A percentile compares a stretch with the other conserved stretches of the same genome.
phyloP scores from a whole-genome alignment of 805 yeast species.

The Starmerella sirachaensis region DNA sequence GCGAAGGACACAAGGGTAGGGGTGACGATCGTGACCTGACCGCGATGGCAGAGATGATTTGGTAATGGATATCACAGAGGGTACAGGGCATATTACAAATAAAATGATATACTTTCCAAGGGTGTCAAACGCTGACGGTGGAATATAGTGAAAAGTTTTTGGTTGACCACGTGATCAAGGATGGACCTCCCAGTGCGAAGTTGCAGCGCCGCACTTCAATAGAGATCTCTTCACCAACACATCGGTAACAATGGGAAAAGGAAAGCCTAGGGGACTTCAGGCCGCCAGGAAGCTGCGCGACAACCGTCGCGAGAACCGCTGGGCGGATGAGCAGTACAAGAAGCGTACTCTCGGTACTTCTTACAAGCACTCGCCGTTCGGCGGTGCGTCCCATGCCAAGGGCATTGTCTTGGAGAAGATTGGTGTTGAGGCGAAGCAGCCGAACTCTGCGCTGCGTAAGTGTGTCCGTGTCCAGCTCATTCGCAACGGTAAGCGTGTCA shows the following conservation, averaged over 20 bases:
- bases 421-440: constrained; percentile 99
- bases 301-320: constrained; percentile 99
- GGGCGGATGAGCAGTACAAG: constrained; percentile 99
- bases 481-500: constrained; percentile 99
- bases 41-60: no score
- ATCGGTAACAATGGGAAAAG: constrained; percentile 76
- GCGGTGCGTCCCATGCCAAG: constrained; percentile 99
- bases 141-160: no score
- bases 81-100: no score
- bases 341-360: constrained; percentile 99
- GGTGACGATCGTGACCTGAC: no score
- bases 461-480: constrained; percentile 99
- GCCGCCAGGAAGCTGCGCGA: constrained; percentile 99
- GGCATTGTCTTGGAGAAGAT: constrained; percentile 99
- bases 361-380: constrained; percentile 99
- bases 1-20: no score
- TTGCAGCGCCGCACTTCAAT: no score
- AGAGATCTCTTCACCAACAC: constrained; percentile 1
- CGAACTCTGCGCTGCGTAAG: constrained; percentile 99
- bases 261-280: constrained; percentile 95
- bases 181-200: no score
- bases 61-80: no score
- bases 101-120: no score
- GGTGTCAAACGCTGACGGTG: no score
- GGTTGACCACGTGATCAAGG: no score